Conservation (phyloP, 768 basidiomycete species). For the Cubamyces lactineus region DNA sequence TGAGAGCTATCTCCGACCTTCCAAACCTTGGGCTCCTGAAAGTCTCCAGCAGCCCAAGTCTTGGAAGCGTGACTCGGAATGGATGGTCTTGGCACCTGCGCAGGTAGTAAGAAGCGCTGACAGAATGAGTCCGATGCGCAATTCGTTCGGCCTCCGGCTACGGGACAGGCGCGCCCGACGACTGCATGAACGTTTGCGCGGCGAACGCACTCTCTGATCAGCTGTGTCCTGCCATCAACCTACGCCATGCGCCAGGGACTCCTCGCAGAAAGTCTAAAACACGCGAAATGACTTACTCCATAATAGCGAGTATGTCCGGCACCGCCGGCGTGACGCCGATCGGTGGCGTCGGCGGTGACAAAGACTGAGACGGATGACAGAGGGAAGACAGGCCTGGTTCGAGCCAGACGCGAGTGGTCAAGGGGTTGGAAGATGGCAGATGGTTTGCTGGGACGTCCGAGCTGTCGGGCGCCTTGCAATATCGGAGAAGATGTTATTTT, state of each 20-base stretch:
- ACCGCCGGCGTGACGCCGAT: neutral
- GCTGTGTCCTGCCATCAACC: neutral
- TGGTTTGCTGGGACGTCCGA: neutral
- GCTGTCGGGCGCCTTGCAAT: neutral
- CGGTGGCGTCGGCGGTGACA: constrained; percentile 1
- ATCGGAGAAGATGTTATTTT: neutral
- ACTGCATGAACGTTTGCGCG: too few relatives aligned
- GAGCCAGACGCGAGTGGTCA: neutral
- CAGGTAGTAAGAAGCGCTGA: too few relatives aligned
- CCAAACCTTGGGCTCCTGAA: too few relatives aligned
- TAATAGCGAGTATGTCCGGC: too few relatives aligned
- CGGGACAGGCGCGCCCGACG: neutral
- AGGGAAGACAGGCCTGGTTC: neutral
- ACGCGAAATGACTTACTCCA: neutral
- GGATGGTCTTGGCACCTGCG: too few relatives aligned
- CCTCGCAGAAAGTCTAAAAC: neutral
- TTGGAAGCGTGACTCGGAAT: too few relatives aligned
- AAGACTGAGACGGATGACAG: constrained; percentile 3
- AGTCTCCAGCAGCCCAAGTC: too few relatives aligned
- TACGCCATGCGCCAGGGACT: neutral
- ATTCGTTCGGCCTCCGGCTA: neutral
- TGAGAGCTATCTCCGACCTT: too few relatives aligned
- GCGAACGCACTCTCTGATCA: neutral
- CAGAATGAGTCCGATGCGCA: neutral
- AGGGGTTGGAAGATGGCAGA: neutral